Percentiles rank a stretch among this genome's conserved stretches.
These are phyloP conservation scores for Ormosia semicastrata DNA, from an alignment of 306 rosid species.

Conservation along the genomic window DNA sequence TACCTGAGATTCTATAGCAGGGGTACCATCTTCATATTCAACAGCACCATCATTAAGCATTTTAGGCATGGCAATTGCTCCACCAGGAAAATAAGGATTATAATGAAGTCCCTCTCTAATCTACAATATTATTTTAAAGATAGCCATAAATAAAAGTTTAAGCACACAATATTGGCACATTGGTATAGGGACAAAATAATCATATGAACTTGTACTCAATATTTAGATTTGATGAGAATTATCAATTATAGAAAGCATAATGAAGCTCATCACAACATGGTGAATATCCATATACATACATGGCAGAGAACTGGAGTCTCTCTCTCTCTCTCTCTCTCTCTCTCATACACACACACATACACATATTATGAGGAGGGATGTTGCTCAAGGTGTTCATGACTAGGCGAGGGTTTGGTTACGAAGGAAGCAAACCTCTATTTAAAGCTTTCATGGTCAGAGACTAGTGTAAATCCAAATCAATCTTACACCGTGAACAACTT, in stretches of 20 bases:
- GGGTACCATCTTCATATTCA: slow-evolving; percentile 89
- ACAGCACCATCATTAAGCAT: slow-evolving; percentile 98
- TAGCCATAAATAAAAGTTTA: background rate
- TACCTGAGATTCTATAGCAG: slow-evolving; percentile 98
- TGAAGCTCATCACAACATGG: background rate
- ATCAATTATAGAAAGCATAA: background rate
- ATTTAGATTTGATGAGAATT: background rate
- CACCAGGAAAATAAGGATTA: slow-evolving; percentile 97
- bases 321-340: no score
- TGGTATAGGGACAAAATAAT: background rate
- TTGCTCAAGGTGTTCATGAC: background rate
- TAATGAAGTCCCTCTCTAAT: slow-evolving; percentile 94
- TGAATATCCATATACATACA: background rate
- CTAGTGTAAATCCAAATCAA: background rate
- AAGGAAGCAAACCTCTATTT: background rate
- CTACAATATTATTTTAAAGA: slow-evolving; percentile 46
- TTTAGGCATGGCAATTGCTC: slow-evolving; percentile 99
- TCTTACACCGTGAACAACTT: background rate
- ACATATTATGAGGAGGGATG: background rate
- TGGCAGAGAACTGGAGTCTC: background rate
- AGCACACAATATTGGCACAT: background rate
- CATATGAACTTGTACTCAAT: background rate
- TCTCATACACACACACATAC: background rate
- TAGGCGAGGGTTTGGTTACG: background rate
- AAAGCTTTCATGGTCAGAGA: background rate